phyloP scores from a whole-genome alignment of 306 rosid species.

The Acacia melanoxylon region DNA sequence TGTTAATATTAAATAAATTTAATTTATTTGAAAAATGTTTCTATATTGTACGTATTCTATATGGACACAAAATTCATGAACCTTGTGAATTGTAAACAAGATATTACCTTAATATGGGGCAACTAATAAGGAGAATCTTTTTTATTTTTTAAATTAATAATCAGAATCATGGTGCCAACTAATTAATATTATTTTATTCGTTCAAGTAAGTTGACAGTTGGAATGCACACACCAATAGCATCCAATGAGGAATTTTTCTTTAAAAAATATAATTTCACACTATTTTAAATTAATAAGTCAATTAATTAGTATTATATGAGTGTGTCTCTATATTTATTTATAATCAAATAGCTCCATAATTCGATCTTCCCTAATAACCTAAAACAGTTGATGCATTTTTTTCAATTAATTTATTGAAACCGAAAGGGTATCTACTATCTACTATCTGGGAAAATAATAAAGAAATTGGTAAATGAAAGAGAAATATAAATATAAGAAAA shows the following conservation, averaged over 20 bases:
- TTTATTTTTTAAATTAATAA: background rate
- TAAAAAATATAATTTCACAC: background rate
- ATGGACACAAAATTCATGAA: background rate
- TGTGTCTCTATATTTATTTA: background rate
- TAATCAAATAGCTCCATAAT: background rate
- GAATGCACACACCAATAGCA: background rate
- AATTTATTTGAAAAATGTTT: background rate
- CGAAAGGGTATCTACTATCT: background rate
- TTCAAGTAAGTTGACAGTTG: background rate
- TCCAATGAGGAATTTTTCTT: background rate
- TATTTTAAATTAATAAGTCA: background rate
- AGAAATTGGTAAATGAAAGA: background rate
- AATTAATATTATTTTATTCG: background rate
- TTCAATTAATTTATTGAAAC: background rate
- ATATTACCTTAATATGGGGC: background rate
- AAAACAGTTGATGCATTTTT: background rate
- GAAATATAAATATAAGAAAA: background rate
- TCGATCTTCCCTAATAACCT: background rate
- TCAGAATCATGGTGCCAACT: background rate
- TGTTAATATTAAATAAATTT: background rate
- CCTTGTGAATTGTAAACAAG: background rate
- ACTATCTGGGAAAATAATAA: background rate
- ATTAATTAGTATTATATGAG: background rate
- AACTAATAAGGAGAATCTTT: background rate
- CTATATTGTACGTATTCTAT: background rate